Evolutionary conservation across 2,329 filamentous ascomycete species (phyloP).

Genomic region (Teratosphaeriaceae sp.): DNA sequence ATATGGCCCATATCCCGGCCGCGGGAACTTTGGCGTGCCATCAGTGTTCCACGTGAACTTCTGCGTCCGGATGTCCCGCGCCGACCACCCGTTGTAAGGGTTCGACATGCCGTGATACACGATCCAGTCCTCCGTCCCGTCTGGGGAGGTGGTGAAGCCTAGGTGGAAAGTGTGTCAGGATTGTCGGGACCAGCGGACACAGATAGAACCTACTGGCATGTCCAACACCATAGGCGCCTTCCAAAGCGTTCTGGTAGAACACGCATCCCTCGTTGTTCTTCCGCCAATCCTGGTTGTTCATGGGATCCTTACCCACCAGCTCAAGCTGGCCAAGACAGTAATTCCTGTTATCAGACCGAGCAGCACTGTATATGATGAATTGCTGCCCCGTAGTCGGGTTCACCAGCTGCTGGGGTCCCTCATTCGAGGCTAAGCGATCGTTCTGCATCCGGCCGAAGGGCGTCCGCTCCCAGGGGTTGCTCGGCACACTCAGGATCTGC

Average conservation of each 20-base stretch:
- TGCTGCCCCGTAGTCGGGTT: constrained; percentile 42
- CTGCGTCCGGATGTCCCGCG: constrained; percentile 44
- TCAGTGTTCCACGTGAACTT: constrained; percentile 44
- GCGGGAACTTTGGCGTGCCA: constrained; percentile 42
- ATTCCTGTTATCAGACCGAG: constrained; percentile 46
- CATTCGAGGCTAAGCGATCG: constrained; percentile 43
- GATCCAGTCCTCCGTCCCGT: constrained; percentile 44
- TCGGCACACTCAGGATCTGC: constrained; percentile 41
- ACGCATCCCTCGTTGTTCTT: constrained; percentile 43
- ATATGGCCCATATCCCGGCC: constrained; percentile 45
- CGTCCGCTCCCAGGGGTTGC: constrained; percentile 46
- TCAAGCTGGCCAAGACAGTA: constrained; percentile 49
- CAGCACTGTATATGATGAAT: constrained; percentile 46
- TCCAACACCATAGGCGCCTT: constrained; percentile 42
- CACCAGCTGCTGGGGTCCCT: constrained; percentile 45
- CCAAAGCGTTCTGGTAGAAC: constrained; percentile 44
- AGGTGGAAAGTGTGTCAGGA: not conserved
- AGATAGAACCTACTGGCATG: constrained; percentile 35
- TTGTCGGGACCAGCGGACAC: not conserved
- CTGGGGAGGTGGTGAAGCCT: constrained; percentile 41
- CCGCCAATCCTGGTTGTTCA: constrained; percentile 43
- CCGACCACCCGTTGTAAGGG: constrained; percentile 41
- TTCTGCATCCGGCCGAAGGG: constrained; percentile 42
- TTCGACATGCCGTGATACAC: constrained; percentile 49
- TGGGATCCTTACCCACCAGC: constrained; percentile 43